These are phyloP conservation scores for Camelina sativa DNA, from an alignment of 345 rosid genomes.

Conservation along the genomic window DNA sequence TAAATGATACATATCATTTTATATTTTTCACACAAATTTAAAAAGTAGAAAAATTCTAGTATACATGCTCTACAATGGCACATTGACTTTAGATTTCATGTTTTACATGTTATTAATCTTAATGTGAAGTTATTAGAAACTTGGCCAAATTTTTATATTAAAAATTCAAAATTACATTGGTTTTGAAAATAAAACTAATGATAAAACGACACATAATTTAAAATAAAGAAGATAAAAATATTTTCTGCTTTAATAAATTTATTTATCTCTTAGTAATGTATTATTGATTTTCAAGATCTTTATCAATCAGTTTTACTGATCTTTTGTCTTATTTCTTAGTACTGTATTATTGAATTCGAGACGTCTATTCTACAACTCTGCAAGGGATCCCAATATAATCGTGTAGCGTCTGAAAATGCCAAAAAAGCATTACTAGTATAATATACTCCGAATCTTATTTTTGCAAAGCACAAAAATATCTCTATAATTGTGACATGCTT, in stretches of 20 bases:
- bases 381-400: neutral
- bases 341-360: slow-evolving; percentile 8
- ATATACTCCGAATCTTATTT: slow-evolving; percentile 3
- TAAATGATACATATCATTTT: neutral
- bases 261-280: neutral
- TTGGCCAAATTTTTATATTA: neutral
- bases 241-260: neutral
- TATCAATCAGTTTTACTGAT: neutral
- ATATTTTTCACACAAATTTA: neutral
- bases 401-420: neutral
- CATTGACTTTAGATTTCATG: neutral
- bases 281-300: neutral
- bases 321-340: neutral
- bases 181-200: neutral
- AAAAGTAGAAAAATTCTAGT: neutral
- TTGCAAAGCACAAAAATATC: neutral
- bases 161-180: neutral
- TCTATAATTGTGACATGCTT: slow-evolving; percentile 7
- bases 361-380: slow-evolving; percentile 15
- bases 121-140: neutral
- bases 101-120: neutral
- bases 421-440: neutral
- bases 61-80: neutral
- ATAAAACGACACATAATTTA: neutral
- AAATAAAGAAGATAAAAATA: neutral